Evolutionary conservation across 768 basidiomycete genomes (phyloP).

Genomic region (Trametes cingulata): DNA sequence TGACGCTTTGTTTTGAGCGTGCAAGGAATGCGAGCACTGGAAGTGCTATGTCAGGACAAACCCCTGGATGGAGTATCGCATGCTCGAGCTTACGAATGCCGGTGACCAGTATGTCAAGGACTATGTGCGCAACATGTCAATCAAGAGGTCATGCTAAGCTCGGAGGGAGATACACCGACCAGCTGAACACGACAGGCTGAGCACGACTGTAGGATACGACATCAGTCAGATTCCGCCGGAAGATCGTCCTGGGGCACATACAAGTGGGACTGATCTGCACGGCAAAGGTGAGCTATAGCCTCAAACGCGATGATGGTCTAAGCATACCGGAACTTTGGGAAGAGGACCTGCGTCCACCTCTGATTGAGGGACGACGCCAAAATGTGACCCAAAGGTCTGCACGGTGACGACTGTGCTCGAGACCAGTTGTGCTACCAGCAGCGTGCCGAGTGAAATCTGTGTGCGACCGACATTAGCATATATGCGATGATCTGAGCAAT

Average conservation of each 20-base stretch:
- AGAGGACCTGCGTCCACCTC: constrained; percentile 9
- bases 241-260: background rate
- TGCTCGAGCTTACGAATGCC: constrained; percentile 15
- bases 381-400: constrained; percentile 19
- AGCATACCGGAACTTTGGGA: constrained; percentile 16
- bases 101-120: constrained; percentile 26
- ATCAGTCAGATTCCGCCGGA: background rate
- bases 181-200: constrained; percentile 21
- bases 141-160: background rate
- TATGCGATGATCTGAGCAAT: background rate
- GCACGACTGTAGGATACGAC: constrained; percentile 10
- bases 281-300: background rate
- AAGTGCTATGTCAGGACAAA: background rate
- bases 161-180: background rate
- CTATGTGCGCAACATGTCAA: background rate
- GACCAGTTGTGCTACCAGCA: constrained; percentile 14
- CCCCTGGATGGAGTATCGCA: too few species aligned
- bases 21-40: constrained; percentile 23
- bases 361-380: constrained; percentile 14
- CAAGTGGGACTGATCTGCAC: constrained; percentile 16
- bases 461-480: background rate
- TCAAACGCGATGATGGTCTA: background rate
- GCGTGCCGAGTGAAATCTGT: constrained; percentile 8
- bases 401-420: constrained; percentile 20
- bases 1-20: constrained; percentile 22